Evolutionary conservation across 2,329 filamentous ascomycete genomes (phyloP), one percentile per base, ranked within the genome.

Genomic region (Calonectria honghensis): DNA sequence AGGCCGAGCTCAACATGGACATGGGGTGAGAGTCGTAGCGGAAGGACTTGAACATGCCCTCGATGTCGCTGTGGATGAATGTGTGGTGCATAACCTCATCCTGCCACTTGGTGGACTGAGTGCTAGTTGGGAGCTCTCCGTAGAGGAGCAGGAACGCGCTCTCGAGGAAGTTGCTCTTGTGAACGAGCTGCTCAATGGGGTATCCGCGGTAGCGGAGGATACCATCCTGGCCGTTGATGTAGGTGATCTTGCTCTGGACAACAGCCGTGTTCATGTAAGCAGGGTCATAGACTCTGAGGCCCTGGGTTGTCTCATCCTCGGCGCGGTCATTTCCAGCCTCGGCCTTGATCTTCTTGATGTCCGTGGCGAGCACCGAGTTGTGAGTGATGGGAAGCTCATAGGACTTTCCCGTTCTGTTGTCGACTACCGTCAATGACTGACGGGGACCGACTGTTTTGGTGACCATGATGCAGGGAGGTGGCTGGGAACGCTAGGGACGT

Each of bases 191-290:
- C 79, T 90, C 85, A 73, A 90, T 89, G 10, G 87, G 86, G 78
- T 90, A 89, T 51, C 88, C 88, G 11, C 89, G 87, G 79, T 90
- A 90, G 51, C 88, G 87, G 41, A 90, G 83, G 57, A 89, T 87
- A 45, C 89, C 89, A 29, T 89, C 87, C 73, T 85, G 85, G 45
- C 89, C 89, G 79, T 90, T 89, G 80, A 89, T 89, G 83, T 89
- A 89, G 35, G 88, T 89, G 79, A 90, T 90, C 64, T 82, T 85
- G 78, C 86, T 88, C 82, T 87, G 82, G 27, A 89, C 85, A 2
- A 89, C 88, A 24, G 88, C 87, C 2, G 88, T 89, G 83, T 89
- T 90, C 85, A 89, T 88, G 82, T 88, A 90, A 3, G 86, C 88
- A n/a, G 88, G 87, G 80, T 89, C 88, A 70, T 85, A 89, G 45